Evolutionary conservation across 495 filamentous ascomycete genomes (phyloP).

Genomic region (Xylaria sp.): DNA sequence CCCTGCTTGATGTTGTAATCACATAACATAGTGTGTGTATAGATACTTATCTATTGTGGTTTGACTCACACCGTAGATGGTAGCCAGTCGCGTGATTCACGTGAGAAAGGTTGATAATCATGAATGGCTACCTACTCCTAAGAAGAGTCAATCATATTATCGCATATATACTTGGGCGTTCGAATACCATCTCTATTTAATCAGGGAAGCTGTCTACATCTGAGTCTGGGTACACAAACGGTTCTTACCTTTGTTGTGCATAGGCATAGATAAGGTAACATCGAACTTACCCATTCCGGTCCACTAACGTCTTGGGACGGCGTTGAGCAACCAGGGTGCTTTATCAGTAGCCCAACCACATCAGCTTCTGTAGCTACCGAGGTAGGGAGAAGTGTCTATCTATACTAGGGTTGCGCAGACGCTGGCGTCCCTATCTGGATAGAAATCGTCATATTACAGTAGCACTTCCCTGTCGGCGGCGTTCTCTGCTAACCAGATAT

Average conservation of each 20-base stretch:
- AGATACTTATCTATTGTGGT: not conserved
- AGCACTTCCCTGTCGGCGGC: not conserved
- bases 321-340: constrained; percentile 2
- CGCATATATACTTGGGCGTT: not conserved
- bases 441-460: constrained; percentile 1
- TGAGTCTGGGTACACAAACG: not conserved
- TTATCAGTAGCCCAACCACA: constrained; percentile 10
- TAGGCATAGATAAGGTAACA: constrained; percentile 2
- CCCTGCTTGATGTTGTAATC: not conserved
- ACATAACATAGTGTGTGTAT: not conserved
- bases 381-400: not conserved
- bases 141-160: not conserved
- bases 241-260: not conserved
- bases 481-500: not conserved
- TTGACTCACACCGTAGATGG: not conserved
- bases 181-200: not conserved
- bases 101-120: not conserved
- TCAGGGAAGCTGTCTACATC: not conserved
- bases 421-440: not conserved
- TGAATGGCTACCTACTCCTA: not conserved
- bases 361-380: not conserved
- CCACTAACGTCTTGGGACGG: constrained; percentile 1
- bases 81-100: not conserved
- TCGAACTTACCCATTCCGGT: not conserved
- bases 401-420: not conserved